These are phyloP conservation scores for Cordyceps fumosorosea DNA, from an alignment of 2,329 filamentous ascomycete species.

Conservation along the genomic window DNA sequence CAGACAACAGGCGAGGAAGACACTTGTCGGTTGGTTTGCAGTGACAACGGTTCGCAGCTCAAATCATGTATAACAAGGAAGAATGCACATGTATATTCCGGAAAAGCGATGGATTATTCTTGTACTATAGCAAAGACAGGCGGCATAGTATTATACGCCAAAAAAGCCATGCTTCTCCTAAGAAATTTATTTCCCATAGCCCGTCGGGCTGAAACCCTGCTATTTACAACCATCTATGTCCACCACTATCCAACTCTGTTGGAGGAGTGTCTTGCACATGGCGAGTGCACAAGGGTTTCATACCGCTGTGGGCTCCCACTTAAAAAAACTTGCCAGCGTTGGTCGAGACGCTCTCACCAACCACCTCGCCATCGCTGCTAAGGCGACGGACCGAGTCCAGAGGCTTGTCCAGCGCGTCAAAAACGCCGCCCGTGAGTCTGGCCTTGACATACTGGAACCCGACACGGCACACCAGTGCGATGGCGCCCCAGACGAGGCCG, in stretches of 20 bases:
- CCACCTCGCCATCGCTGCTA: constrained; percentile 25
- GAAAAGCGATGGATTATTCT: constrained; percentile 21
- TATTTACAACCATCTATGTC: not conserved
- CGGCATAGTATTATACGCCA: not conserved
- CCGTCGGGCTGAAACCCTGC: not conserved
- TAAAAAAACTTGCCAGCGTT: constrained; percentile 52
- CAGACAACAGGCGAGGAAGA: no score
- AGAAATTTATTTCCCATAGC: constrained; percentile 11
- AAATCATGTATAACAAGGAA: constrained; percentile 2
- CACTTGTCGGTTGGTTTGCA: no score
- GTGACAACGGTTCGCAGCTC: not conserved
- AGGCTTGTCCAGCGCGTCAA: constrained; percentile 60
- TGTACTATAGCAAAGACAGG: constrained; percentile 21
- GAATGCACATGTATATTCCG: constrained; percentile 13
- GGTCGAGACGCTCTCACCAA: constrained; percentile 20
- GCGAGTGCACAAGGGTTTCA: not conserved
- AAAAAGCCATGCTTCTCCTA: constrained; percentile 18
- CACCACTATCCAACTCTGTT: not conserved
- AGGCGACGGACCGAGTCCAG: constrained; percentile 20
- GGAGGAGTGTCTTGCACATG: no score
- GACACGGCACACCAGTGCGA: constrained; percentile 55
- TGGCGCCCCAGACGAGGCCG: constrained; percentile 63
- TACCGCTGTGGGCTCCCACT: not conserved
- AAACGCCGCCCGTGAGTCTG: constrained; percentile 52
- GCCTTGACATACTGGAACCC: constrained; percentile 51